phyloP scores from a whole-genome alignment of 345 rosid species.

The Tarenaya hassleriana region DNA sequence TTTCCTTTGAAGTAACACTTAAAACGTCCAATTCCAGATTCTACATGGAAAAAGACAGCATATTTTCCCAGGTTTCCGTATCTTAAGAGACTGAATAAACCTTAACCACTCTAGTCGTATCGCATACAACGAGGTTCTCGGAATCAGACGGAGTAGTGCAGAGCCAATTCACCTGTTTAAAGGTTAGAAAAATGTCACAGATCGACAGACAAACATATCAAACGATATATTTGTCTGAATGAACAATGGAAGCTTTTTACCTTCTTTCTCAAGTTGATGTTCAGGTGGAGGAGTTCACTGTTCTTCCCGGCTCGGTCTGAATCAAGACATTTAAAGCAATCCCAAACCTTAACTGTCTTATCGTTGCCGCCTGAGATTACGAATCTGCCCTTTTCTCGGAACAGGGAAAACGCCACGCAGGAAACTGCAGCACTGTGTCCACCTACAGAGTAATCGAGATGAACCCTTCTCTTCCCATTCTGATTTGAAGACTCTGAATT shows the following conservation, averaged over 20 bases:
- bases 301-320: conserved; percentile 29
- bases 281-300: conserved; percentile 40
- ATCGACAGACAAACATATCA: no score
- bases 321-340: conserved; percentile 44
- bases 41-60: no score
- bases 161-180: conserved; percentile 85
- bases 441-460: conserved; percentile 68
- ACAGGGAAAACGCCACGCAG: conserved; percentile 67
- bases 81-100: conserved; percentile 49
- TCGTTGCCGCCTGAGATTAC: conserved; percentile 84
- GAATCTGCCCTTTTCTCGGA: conserved; percentile 66
- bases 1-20: no score
- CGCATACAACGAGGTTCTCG: conserved; percentile 82
- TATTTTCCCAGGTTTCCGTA: no score
- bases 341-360: conserved; percentile 76
- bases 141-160: conserved; percentile 71
- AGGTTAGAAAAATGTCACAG: conserved; percentile 4
- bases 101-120: conserved; percentile 83
- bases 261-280: conserved; percentile 58
- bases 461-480: conserved; percentile 42
- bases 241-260: conserved; percentile 27
- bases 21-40: no score
- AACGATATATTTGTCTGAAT: not conserved
- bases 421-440: conserved; percentile 89
- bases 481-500: conserved; percentile 19